Percentiles rank a stretch among this genome's conserved stretches.
phyloP scores from a whole-genome alignment of 2,329 filamentous ascomycete genomes.

The Colletotrichum cordylinicola region DNA sequence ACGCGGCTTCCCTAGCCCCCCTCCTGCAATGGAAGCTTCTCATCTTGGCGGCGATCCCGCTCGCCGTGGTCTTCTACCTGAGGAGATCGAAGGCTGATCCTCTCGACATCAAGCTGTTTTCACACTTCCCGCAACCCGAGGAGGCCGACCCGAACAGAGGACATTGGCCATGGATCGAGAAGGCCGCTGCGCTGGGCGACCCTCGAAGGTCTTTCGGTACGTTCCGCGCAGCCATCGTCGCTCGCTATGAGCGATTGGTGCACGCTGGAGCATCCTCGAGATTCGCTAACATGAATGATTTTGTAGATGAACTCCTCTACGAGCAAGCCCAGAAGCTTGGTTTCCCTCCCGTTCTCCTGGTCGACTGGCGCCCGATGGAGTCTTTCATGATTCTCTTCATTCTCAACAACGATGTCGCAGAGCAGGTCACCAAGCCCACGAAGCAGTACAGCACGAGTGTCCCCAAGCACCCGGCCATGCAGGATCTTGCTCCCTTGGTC shows the following conservation, averaged over 20 bases:
- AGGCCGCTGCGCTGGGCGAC: constrained; percentile 1
- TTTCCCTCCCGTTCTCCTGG: constrained; percentile 2
- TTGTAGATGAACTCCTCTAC: constrained; percentile 9
- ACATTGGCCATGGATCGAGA: constrained; percentile 18
- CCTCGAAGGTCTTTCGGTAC: constrained; percentile 13
- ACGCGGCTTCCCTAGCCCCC: not conserved
- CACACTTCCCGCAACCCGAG: constrained; percentile 9
- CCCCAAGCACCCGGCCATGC: constrained; percentile 16
- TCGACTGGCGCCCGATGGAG: constrained; percentile 12
- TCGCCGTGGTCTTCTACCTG: not conserved
- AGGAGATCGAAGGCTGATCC: not conserved
- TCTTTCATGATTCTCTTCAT: constrained; percentile 9
- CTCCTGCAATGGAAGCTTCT: constrained; percentile 6
- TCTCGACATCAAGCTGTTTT: constrained; percentile 5
- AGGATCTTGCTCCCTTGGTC: constrained; percentile 6
- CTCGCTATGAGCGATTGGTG: not conserved
- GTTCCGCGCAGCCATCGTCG: not conserved
- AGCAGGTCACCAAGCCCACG: constrained; percentile 10
- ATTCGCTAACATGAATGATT: not conserved
- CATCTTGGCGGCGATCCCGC: not conserved
- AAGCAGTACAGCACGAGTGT: constrained; percentile 17
- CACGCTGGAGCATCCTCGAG: not conserved
- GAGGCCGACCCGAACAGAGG: constrained; percentile 11
- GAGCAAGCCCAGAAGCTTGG: constrained; percentile 11
- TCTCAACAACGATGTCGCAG: constrained; percentile 16